Conservation (phyloP, 2,329 filamentous ascomycete genomes). For the Phialophora macrospora region DNA sequence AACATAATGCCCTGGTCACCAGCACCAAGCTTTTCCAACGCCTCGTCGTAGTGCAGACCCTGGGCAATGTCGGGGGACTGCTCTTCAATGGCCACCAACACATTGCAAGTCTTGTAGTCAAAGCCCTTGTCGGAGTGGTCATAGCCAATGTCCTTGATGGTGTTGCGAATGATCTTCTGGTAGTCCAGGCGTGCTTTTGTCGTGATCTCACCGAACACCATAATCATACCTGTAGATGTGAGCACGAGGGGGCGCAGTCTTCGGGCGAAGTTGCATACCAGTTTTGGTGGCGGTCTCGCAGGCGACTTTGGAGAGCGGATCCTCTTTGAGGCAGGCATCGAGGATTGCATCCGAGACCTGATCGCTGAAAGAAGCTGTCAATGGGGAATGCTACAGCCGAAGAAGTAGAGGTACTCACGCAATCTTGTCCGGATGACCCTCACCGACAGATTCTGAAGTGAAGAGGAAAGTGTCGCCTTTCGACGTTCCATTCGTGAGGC, state of each 20-base stretch:
- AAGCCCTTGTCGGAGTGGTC: constrained; percentile 97
- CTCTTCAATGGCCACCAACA: constrained; percentile 98
- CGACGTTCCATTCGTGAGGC: constrained; percentile 33
- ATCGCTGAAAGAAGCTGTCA: constrained; percentile 60
- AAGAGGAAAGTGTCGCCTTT: constrained; percentile 79
- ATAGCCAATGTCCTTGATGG: constrained; percentile 99
- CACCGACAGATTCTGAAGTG: constrained; percentile 88
- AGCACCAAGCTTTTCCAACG: constrained; percentile 94
- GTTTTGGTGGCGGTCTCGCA: constrained; percentile 99
- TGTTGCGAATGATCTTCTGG: constrained; percentile 92
- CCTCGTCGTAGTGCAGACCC: constrained; percentile 97
- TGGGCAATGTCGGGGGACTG: constrained; percentile 99
- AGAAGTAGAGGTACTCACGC: constrained; percentile 58
- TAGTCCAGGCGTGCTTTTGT: constrained; percentile 96
- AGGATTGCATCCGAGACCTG: constrained; percentile 98
- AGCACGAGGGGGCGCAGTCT: constrained; percentile 13
- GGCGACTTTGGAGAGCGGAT: constrained; percentile 97
- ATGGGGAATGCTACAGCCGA: constrained; percentile 7
- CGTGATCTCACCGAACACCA: constrained; percentile 98
- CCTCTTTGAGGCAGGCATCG: constrained; percentile 93
- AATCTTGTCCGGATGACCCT: constrained; percentile 95
- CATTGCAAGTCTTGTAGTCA: constrained; percentile 99
- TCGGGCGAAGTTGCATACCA: constrained; percentile 58
- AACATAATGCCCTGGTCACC: constrained; percentile 99
- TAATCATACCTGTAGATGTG: constrained; percentile 71